Base-by-base conservation (phyloP, 2,329 filamentous ascomycete genomes). In the Penicillium sp. region DNA sequence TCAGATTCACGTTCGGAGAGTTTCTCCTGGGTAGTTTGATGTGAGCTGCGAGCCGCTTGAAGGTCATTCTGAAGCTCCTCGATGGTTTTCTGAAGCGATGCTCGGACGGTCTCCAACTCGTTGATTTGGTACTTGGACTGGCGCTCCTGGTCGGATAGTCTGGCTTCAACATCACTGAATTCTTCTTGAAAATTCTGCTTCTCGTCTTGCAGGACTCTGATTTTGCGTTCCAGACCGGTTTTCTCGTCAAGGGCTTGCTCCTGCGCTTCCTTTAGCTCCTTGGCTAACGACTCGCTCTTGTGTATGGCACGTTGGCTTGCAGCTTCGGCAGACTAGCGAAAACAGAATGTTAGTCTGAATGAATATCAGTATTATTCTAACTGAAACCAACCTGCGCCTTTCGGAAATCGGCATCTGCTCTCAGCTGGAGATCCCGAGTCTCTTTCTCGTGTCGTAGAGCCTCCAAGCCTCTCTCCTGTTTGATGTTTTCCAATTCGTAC, bases 351-450 rank as follows among this genome's bases (percentile, higher is more conserved):
- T 13, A 56, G 50, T 13, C 42, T 6, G 6, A 11, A 33, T 20
- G 13, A 2, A 20, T 24, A 14, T 13, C 8, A 4, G 20, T 35
- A 25, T 5, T 0, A 16, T 22, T 40, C 20, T 44, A 27, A 7
- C 3, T 24, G 22, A 11, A 5, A 58, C 67, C 41, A 45, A 80
- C 79, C 70, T 83, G 80, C 28, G 81, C 79, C 57, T 81, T 81
- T 63, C 89, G 87, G 65, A 89, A 91, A 65, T 96, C 92, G 8
- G 89, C 86, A 63, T 96, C 91, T n/a, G 89, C 88, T 56, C 87
- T 88, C 43, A 86, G 80, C 59, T 89, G 86, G 1, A 87, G 80
- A 50, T 95, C 90, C 55, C 92, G 85, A 20, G 96, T 72, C 64
- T 96, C 92, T 63, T 89, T 88, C 58, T 90, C 87, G 62, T 94